Base-by-base conservation (phyloP, 2,329 filamentous ascomycete species). In the Aspergillus sp. region DNA sequence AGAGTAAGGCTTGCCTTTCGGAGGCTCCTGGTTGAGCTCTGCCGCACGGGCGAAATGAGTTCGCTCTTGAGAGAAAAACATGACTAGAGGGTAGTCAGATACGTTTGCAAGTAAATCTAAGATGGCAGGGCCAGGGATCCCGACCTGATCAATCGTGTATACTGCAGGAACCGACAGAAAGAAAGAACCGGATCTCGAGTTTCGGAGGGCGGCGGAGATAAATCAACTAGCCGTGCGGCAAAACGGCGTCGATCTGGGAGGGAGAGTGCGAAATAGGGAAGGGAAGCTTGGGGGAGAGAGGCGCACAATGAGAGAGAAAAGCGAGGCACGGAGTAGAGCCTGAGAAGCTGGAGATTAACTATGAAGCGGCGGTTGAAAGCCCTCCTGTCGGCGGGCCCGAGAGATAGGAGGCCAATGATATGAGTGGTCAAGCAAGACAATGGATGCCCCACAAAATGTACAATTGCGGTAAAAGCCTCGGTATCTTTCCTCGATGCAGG, bases 1-100 rank as follows among this genome's bases (percentile, higher is more conserved):
- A 46, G 89, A 90, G 72, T 95, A 95, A 1, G 92, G 90, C 49
- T 85, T 79, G 63, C 91, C 91, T 8, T 88, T 84, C 3, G 90
- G 87, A 48, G 91, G 91, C 15, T 84, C 82, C 56, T 78, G 72
- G 52, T 81, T 76, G 57, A 91, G 76, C 71, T 87, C 84, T 44
- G 71, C 68, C 14, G 75, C 75, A 59, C 71, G 73, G 56, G 69
- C 68, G 43, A 76, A 62, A 52, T 77, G 70, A 25, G 63, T 14
- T 11, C 70, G 65, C 50, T 72, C 68, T 55, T 68, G 66, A 7
- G 73, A 74, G 56, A 70, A 76, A 25, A 76, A 70, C 76, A 78
- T 78, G 53, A 46, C 47, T 51, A 27, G 40, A n/a, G 35, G 35
- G 35, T 8, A 41, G 33, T 25, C 37, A 50, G 48, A 14, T 56